Conservation (phyloP, 73 alveolate species). For the Durusdinium trenchii region DNA sequence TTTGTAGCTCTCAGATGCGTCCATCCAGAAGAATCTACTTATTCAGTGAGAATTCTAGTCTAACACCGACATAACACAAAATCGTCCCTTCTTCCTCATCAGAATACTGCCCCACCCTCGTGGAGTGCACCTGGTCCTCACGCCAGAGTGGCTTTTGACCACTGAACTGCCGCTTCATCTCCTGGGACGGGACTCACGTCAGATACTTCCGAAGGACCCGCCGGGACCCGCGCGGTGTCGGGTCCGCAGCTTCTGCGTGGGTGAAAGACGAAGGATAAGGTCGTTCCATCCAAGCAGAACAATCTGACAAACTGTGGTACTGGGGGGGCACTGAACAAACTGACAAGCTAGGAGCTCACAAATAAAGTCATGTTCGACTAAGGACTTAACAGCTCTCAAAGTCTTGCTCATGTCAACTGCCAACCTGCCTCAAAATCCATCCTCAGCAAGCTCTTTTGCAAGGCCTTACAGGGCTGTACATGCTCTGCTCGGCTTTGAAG, state of each 20-base stretch:
- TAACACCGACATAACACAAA: not conserved
- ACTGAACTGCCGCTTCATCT: slow-evolving; percentile 88
- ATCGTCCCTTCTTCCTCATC: not conserved
- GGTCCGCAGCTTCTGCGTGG: too few relatives aligned
- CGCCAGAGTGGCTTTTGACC: slow-evolving; percentile 89
- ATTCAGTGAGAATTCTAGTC: not conserved
- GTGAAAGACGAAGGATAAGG: not conserved
- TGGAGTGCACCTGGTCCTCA: slow-evolving; percentile 33
- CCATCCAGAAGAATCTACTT: not conserved
- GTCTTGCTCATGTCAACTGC: not conserved
- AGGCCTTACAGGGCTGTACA: not conserved
- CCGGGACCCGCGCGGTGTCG: not conserved
- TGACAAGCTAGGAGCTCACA: too few relatives aligned
- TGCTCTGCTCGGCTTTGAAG: not conserved
- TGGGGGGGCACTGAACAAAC: too few relatives aligned
- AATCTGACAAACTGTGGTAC: not conserved
- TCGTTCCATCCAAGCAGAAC: not conserved
- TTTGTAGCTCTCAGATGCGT: too few relatives aligned
- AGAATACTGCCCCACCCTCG: not conserved
- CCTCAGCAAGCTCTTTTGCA: slow-evolving; percentile 78
- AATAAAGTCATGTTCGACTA: too few relatives aligned
- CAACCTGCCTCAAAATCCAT: slow-evolving; percentile 56
- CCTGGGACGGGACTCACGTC: too few relatives aligned
- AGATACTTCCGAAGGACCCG: too few relatives aligned
- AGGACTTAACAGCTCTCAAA: not conserved